These are phyloP conservation scores for Colletotrichum sp. DNA, from an alignment of 2,329 filamentous ascomycete genomes.

Conservation along the genomic window DNA sequence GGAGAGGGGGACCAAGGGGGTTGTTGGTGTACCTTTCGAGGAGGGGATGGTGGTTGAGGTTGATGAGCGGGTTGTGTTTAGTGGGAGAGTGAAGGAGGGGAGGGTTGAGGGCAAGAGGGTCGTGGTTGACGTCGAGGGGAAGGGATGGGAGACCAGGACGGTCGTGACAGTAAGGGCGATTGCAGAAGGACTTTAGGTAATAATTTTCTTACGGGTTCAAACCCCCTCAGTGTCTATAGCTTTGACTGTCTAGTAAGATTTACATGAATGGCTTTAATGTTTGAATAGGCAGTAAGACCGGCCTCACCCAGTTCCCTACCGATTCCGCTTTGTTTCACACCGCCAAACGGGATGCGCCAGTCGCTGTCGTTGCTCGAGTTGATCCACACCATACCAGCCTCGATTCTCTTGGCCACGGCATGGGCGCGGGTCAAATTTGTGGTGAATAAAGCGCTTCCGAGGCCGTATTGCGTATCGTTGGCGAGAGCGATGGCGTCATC, in stretches of 20 bases:
- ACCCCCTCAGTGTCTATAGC: not conserved
- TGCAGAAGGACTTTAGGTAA: not conserved
- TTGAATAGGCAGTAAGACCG: slow-evolving; percentile 47
- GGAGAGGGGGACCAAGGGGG: slow-evolving; percentile 34
- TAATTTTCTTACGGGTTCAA: not conserved
- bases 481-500: slow-evolving; percentile 36
- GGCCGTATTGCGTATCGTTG: slow-evolving; percentile 57
- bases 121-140: slow-evolving; percentile 6
- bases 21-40: slow-evolving; percentile 27
- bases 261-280: slow-evolving; percentile 50
- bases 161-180: not conserved
- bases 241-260: slow-evolving; percentile 33
- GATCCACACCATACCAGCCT: slow-evolving; percentile 56
- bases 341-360: slow-evolving; percentile 33
- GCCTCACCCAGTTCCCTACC: slow-evolving; percentile 51
- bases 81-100: not conserved
- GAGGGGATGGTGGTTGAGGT: slow-evolving; percentile 15
- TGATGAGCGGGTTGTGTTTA: slow-evolving; percentile 24
- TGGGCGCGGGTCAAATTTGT: slow-evolving; percentile 51
- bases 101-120: not conserved
- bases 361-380: slow-evolving; percentile 37
- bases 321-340: slow-evolving; percentile 60
- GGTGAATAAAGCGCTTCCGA: slow-evolving; percentile 63
- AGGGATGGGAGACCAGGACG: not conserved
- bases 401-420: slow-evolving; percentile 54